These are phyloP conservation scores for Thuja plicata DNA, from an alignment of 83 land plant species.

Conservation along the genomic window DNA sequence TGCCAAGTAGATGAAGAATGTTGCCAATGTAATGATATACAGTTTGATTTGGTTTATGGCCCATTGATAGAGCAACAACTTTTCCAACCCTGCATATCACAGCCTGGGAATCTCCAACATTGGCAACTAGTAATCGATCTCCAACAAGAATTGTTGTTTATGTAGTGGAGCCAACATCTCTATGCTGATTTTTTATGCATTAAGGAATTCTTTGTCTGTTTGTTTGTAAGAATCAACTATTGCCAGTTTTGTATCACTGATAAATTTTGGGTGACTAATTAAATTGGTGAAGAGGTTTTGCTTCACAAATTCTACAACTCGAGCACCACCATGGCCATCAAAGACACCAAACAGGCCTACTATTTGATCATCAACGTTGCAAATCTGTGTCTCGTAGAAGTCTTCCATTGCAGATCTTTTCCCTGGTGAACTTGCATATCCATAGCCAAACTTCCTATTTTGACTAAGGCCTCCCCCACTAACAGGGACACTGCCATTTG, in stretches of 20 bases:
- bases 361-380: constrained; percentile 68
- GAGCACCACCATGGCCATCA: constrained; percentile 95
- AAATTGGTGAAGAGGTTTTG: constrained; percentile 83
- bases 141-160: constrained; percentile 95
- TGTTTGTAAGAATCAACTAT: constrained; percentile 86
- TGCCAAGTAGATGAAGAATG: no score
- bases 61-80: constrained; percentile 82
- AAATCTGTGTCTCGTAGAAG: constrained; percentile 80
- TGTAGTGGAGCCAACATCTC: constrained; percentile 98
- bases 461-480: constrained; percentile 63
- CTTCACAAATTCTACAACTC: constrained; percentile 90
- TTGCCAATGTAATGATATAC: no score
- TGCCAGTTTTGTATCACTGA: constrained; percentile 80
- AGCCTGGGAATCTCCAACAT: constrained; percentile 93
- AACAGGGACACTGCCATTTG: constrained; percentile 32
- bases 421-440: constrained; percentile 86
- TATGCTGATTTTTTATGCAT: constrained; percentile 68
- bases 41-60: constrained; percentile 95
- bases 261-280: constrained; percentile 82
- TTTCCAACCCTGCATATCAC: constrained; percentile 83
- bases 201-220: constrained; percentile 84
- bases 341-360: constrained; percentile 97
- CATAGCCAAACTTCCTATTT: constrained; percentile 85
- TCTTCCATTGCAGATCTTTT: constrained; percentile 95
- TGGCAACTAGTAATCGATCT: constrained; percentile 86